phyloP scores from a whole-genome alignment of 305 asterid genomes.

The Fraxinus nigra region DNA sequence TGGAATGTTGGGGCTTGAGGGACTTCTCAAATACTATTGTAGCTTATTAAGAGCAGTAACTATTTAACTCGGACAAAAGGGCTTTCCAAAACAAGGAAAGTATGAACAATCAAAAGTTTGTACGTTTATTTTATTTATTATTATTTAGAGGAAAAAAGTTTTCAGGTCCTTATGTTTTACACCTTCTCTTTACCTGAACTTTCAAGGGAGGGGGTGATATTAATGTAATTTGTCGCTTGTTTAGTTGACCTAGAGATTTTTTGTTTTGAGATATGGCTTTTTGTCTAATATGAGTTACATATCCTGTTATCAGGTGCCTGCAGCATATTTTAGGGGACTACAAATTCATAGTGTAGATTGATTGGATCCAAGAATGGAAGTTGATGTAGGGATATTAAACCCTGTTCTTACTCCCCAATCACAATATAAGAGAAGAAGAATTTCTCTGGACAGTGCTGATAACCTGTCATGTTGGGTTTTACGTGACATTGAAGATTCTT shows the following conservation, averaged over 20 bases:
- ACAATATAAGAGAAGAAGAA: conserved; percentile 64
- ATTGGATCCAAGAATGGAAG: conserved; percentile 40
- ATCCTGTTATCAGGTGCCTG: conserved; percentile 23
- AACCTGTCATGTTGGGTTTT: conserved; percentile 28
- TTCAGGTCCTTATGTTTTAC: not conserved
- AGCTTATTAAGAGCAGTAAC: not conserved
- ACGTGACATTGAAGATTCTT: conserved; percentile 31
- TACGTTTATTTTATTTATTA: not conserved
- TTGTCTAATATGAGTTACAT: conserved; percentile 16
- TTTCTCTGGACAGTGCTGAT: conserved; percentile 39
- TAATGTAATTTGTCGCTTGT: not conserved
- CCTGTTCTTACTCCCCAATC: conserved; percentile 35
- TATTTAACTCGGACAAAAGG: not conserved
- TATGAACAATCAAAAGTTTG: not conserved
- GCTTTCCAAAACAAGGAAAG: not conserved
- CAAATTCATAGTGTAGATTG: conserved; percentile 16
- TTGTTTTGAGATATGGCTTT: conserved; percentile 3
- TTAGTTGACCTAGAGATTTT: not conserved
- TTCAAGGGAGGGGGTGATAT: not conserved
- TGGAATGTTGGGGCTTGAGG: not conserved
- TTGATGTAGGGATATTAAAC: conserved; percentile 30
- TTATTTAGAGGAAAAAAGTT: not conserved
- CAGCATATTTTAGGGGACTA: conserved; percentile 8
- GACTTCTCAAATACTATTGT: not conserved
- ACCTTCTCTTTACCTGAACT: not conserved